Evolutionary conservation across 306 rosid genomes (phyloP), one percentile per base, ranked within the genome.

Genomic region (Astragalus membranaceus): DNA sequence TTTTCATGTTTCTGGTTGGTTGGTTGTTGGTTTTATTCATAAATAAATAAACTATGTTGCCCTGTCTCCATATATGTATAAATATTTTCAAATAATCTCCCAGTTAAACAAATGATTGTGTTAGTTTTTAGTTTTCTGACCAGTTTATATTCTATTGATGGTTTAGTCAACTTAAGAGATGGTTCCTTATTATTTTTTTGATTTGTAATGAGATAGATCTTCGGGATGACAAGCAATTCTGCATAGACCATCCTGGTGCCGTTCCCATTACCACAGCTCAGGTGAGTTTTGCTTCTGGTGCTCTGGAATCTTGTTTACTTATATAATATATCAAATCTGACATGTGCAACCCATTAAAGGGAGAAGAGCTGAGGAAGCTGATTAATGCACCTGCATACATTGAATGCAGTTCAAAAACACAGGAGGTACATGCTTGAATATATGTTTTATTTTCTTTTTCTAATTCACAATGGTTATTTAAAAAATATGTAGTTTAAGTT

Each of bases 321-420:
- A n/a, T 69, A 37, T 15, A 39, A 49, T 58, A 41, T 43, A 42
- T 43, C 8, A 16, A 72, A 63, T 72, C 77, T 76, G 75, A 79
- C 68, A 62, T 26, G 23, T 68, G 71, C 50, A 20, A 72, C 17
- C 64, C 10, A 48, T 73, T 83, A 6, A 61, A 94, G 99, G 99
- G 99, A 12, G 99, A 94, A 86, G 99, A 94, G 84, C 99, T 91
- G 50, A 82, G 89, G 85, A 94, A 91, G 91, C 92, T 89, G 78
- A 94, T 94, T 16, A 87, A 87, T 57, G 96, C 99, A 79, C 97
- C 97, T 13, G 91, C 89, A 15, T 94, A 94, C 81, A 94, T 94
- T 10, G 99, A 94, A 64, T 94, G 99, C 97, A 94, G 99, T 80
- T 91, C 99, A 8, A 94, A 94, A 86, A 76, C 99, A 39, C 99